Conservation (phyloP, 768 basidiomycete genomes). For the Tylopilus intermedius region DNA sequence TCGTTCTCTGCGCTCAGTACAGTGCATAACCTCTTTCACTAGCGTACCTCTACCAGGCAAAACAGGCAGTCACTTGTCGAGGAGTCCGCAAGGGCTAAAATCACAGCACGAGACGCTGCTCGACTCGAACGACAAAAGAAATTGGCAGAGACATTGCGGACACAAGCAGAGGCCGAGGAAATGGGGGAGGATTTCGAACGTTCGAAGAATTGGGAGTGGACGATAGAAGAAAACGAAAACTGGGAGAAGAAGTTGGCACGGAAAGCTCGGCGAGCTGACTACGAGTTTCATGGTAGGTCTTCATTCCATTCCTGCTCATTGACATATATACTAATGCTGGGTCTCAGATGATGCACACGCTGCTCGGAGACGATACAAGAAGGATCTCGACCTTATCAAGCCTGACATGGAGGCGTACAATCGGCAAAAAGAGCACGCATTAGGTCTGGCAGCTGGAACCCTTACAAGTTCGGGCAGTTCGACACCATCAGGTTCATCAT, state of each 20-base stretch:
- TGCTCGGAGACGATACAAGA: conserved; percentile 86
- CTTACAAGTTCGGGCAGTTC: conserved; percentile 41
- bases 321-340: background rate
- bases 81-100: conserved; percentile 74
- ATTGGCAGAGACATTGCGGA: conserved; percentile 79
- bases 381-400: conserved; percentile 83
- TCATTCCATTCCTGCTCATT: background rate
- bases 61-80: conserved; percentile 85
- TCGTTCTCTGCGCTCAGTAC: background rate
- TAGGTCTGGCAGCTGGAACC: conserved; percentile 70
- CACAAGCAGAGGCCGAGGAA: conserved; percentile 86
- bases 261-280: conserved; percentile 82
- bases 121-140: conserved; percentile 87
- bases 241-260: conserved; percentile 54
- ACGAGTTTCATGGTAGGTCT: conserved; percentile 81
- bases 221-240: conserved; percentile 28
- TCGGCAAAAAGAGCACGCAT: conserved; percentile 79
- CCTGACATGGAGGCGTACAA: conserved; percentile 86
- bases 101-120: conserved; percentile 73
- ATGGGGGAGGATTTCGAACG: conserved; percentile 90
- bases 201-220: conserved; percentile 90
- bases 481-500: conserved; percentile 29
- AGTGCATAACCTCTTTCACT: background rate
- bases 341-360: conserved; percentile 81
- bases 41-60: conserved; percentile 74